These are phyloP conservation scores for Gossypium davidsonii DNA, from an alignment of 441 rosid genomes.

Conservation along the genomic window DNA sequence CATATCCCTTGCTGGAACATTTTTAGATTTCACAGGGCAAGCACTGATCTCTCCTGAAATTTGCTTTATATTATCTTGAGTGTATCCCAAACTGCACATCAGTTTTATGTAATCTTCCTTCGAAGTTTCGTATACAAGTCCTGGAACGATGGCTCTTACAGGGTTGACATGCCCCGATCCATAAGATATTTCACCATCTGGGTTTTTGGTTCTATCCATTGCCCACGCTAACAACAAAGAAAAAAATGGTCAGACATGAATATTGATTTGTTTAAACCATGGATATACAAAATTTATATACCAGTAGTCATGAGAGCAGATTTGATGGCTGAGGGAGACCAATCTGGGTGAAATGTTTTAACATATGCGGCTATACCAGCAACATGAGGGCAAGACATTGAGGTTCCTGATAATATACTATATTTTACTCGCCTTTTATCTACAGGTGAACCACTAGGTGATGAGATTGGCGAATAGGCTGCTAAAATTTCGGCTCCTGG, in stretches of 20 bases:
- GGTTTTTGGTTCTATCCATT: conserved; percentile 15
- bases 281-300: conserved; percentile 7
- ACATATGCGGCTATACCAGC: conserved; percentile 46
- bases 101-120: conserved; percentile 28
- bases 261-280: neutral
- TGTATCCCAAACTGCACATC: conserved; percentile 21
- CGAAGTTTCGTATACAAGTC: conserved; percentile 30
- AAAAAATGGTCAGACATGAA: neutral
- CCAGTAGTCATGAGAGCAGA: conserved; percentile 62
- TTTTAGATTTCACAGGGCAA: conserved; percentile 32
- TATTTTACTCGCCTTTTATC: conserved; percentile 19
- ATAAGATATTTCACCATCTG: conserved; percentile 25
- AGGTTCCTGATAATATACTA: conserved; percentile 37
- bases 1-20: conserved; percentile 7
- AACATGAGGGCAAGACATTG: conserved; percentile 52
- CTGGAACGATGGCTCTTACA: conserved; percentile 22
- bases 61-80: conserved; percentile 12
- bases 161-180: conserved; percentile 40
- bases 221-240: conserved; percentile 20
- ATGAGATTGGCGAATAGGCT: conserved; percentile 29
- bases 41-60: conserved; percentile 28
- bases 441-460: conserved; percentile 1
- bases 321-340: conserved; percentile 49
- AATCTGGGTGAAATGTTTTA: conserved; percentile 37
- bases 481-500: conserved; percentile 54